phyloP scores from a whole-genome alignment of 176 grass and related monocot species.

The Carex kokanica region DNA sequence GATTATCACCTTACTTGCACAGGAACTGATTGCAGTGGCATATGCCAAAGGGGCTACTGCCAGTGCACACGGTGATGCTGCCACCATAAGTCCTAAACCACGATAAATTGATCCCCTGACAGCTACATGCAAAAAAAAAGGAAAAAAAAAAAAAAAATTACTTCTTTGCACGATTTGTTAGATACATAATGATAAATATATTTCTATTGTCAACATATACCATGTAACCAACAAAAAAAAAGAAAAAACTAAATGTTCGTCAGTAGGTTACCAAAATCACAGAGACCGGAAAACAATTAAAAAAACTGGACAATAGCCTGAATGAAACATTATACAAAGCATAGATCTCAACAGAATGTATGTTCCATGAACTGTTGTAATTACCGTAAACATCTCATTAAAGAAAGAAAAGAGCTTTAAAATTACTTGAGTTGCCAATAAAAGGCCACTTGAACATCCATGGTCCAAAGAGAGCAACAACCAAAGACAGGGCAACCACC shows the following conservation, averaged over 20 bases:
- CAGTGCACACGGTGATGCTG: slow-evolving; percentile 94
- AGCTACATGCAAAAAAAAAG: slow-evolving; percentile 50
- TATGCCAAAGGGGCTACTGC: slow-evolving; percentile 97
- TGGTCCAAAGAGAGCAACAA: slow-evolving; percentile 71
- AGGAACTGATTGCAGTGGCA: slow-evolving; percentile 94
- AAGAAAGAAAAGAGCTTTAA: neutral
- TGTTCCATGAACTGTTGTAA: neutral
- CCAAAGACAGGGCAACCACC: slow-evolving; percentile 85
- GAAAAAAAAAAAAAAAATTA: neutral
- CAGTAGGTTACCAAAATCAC: neutral
- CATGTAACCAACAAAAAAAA: neutral
- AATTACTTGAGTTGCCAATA: slow-evolving; percentile 91
- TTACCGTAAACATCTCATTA: neutral
- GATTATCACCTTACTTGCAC: slow-evolving; percentile 79
- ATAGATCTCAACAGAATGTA: neutral
- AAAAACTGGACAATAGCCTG: neutral
- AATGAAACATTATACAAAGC: neutral
- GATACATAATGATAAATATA: neutral
- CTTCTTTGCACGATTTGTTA: neutral
- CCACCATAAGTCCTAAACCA: slow-evolving; percentile 95
- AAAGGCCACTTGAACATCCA: slow-evolving; percentile 96
- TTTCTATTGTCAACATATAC: neutral
- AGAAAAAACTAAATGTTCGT: neutral
- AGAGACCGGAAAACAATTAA: neutral
- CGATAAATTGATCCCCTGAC: slow-evolving; percentile 96